These are phyloP conservation scores for Ustulina deusta DNA, from an alignment of 2,329 filamentous ascomycete species.

Conservation along the genomic window DNA sequence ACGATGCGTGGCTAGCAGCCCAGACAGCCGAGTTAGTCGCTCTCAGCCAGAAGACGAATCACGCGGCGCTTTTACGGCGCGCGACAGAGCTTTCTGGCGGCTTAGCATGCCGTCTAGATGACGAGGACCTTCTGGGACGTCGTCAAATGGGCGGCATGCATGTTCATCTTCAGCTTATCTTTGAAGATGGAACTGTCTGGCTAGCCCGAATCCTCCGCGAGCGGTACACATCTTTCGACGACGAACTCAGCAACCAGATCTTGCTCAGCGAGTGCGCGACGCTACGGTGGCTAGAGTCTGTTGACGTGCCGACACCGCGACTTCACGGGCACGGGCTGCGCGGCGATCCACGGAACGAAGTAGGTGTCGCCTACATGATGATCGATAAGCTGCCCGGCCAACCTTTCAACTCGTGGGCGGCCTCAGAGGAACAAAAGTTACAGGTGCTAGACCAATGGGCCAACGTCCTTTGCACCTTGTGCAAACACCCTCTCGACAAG, in stretches of 20 bases:
- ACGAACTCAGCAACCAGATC: constrained; percentile 27
- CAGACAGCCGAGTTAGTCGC: constrained; percentile 39
- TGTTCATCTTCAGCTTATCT: constrained; percentile 25
- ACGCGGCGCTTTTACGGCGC: constrained; percentile 33
- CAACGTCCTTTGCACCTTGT: constrained; percentile 35
- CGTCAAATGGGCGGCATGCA: constrained; percentile 28
- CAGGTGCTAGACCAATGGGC: constrained; percentile 43
- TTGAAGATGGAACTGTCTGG: constrained; percentile 30
- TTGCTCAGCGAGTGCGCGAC: constrained; percentile 32
- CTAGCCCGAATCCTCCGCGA: constrained; percentile 24
- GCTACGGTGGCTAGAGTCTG: constrained; percentile 44
- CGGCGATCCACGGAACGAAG: constrained; percentile 40
- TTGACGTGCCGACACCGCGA: constrained; percentile 42
- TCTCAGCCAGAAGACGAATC: constrained; percentile 38
- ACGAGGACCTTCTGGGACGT: constrained; percentile 27
- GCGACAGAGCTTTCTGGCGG: constrained; percentile 40
- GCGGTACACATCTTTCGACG: constrained; percentile 24
- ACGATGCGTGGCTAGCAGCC: constrained; percentile 38
- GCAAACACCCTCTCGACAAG: constrained; percentile 17
- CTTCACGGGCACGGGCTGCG: constrained; percentile 44
- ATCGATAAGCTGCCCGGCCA: constrained; percentile 45
- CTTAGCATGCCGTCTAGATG: constrained; percentile 33
- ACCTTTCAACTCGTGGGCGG: constrained; percentile 38
- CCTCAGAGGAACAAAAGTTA: constrained; percentile 39
- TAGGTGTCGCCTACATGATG: constrained; percentile 47